phyloP scores from a whole-genome alignment of 345 rosid genomes.

The Citrus sinensis region DNA sequence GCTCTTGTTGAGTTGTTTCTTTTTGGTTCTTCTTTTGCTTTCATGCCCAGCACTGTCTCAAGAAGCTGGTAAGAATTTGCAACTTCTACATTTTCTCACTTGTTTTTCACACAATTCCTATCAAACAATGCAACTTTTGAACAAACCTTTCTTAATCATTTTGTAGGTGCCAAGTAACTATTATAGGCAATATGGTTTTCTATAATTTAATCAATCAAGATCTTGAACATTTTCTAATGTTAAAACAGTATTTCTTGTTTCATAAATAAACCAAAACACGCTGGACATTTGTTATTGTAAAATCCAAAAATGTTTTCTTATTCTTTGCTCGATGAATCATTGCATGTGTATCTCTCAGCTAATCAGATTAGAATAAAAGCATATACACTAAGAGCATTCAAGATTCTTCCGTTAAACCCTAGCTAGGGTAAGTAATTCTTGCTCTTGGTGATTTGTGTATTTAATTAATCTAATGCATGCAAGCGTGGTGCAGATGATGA shows the following conservation, averaged over 20 bases:
- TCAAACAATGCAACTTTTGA: background rate
- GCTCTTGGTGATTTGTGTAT: background rate
- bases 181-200: background rate
- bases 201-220: background rate
- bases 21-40: constrained; percentile 19
- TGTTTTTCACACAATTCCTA: background rate
- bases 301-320: too few species aligned
- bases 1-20: constrained; percentile 17
- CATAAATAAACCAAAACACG: background rate
- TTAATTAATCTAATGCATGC: background rate
- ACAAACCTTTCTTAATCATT: background rate
- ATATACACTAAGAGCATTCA: background rate
- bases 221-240: too few species aligned
- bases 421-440: background rate
- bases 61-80: constrained; percentile 39
- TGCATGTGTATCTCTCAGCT: background rate
- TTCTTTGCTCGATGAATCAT: too few species aligned
- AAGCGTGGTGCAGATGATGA: constrained; percentile 52
- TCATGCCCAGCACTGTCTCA: constrained; percentile 17
- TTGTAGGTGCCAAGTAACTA: background rate
- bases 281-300: background rate
- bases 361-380: background rate
- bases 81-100: background rate
- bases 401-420: background rate
- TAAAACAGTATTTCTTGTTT: too few species aligned